phyloP scores from a whole-genome alignment of 768 basidiomycete genomes.

The Suillus variegatus region DNA sequence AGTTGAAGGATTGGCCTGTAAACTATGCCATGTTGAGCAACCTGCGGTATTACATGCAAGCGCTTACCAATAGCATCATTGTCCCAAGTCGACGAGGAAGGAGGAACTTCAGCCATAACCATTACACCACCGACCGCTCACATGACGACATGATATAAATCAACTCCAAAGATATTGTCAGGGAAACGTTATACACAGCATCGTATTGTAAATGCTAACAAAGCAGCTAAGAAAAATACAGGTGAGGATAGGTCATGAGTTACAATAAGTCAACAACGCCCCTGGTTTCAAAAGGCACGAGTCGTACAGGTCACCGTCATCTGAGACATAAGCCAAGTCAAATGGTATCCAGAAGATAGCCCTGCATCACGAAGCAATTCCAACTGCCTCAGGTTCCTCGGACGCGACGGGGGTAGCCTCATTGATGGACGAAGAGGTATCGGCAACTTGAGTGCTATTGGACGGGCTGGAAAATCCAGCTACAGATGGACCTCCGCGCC shows the following conservation, averaged over 20 bases:
- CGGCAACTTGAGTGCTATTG: background rate
- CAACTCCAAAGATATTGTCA: background rate
- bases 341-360: conserved; percentile 1
- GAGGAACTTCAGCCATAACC: background rate
- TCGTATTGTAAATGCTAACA: background rate
- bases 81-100: background rate
- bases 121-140: background rate
- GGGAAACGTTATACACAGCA: background rate
- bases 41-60: background rate
- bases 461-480: background rate
- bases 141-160: background rate
- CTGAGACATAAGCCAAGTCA: conserved; percentile 1
- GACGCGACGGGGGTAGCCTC: background rate
- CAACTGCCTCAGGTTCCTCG: conserved; percentile 5
- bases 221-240: conserved; percentile 2
- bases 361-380: conserved; percentile 5
- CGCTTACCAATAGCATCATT: background rate
- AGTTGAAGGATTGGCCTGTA: background rate
- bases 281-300: conserved; percentile 3
- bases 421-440: background rate
- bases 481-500: conserved; percentile 29
- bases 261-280: conserved; percentile 10
- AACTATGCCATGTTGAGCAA: background rate
- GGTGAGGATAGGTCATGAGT: conserved; percentile 3
- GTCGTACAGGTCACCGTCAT: background rate